Evolutionary conservation across 345 rosid species (phyloP).

Genomic region (Melaleuca alternifolia): DNA sequence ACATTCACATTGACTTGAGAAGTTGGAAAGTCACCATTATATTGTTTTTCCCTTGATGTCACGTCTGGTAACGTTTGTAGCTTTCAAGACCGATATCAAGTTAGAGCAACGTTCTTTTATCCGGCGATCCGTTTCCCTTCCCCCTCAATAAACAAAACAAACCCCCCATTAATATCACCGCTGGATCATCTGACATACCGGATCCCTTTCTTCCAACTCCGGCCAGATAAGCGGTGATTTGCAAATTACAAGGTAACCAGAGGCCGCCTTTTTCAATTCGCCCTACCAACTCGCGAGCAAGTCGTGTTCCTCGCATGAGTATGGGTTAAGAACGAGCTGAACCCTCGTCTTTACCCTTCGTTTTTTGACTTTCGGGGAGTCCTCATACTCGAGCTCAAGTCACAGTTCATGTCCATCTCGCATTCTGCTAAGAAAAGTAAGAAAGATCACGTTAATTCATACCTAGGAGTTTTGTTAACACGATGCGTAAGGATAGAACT

Average conservation of each 20-base stretch:
- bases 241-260: background rate
- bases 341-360: background rate
- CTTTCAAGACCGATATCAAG: background rate
- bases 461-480: background rate
- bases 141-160: no score
- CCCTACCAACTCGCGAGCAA: background rate
- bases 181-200: no score
- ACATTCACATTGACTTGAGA: background rate
- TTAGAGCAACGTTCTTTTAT: background rate
- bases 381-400: background rate
- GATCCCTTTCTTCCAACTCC: background rate
- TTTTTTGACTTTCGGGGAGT: background rate
- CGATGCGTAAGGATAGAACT: background rate
- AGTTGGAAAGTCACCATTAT: background rate
- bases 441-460: background rate
- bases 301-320: background rate
- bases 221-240: background rate
- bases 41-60: background rate
- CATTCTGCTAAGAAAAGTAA: background rate
- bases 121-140: no score
- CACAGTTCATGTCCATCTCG: background rate
- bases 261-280: background rate
- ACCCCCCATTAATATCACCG: no score
- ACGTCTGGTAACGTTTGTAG: background rate
- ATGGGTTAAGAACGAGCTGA: background rate